Base-by-base conservation (phyloP, 306 rosid genomes). In the Elaeagnus macrophylla region DNA sequence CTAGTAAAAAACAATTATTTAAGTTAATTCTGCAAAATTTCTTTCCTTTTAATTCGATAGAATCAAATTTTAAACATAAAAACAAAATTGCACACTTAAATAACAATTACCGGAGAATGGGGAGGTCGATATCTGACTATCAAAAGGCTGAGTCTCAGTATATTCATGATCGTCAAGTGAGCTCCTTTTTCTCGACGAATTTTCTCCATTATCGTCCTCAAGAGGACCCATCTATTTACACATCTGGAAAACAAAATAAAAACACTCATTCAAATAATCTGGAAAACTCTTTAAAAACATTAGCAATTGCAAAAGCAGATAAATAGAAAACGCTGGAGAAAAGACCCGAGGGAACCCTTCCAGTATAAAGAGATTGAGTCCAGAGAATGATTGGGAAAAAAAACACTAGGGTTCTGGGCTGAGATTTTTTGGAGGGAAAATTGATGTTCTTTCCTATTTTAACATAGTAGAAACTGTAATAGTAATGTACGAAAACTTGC, bases 371-470 rank as follows among this genome's bases (percentile, higher is more conserved):
- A 59, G 12, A 66, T 1, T 14, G 5, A 14, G 57, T 37, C 51
- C 7, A 39, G 49, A 12, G 12, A 61, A 67, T 73, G 75, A 59
- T 61, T 52, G 39, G 62, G 60, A 64, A 47, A 59, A 66, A 70
- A 67, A 44, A 16, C 50, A 20, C 7, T 32, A 38, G 60, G 56
- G 49, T 65, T 67, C 53, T 67, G 78, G 71, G 12, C 25, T 6
- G 19, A 9, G 59, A 4, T 15, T 59, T 77, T 82, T 76, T 82
- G 89, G 89, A 82, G 89, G 89, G 89, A 78, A 82, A 81, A 72
- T 41, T 12, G 25, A 19, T 12, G 44, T 12, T 10, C 12, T 43
- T 8, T 9, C 10, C 11, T 39, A 8, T 1, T 48, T 7, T 7
- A 9, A 1, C 8, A 3, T 50, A n/a, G n/a, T n/a, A n/a, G n/a